Base-by-base conservation (phyloP, 2,329 filamentous ascomycete genomes). In the Fusarium poae region DNA sequence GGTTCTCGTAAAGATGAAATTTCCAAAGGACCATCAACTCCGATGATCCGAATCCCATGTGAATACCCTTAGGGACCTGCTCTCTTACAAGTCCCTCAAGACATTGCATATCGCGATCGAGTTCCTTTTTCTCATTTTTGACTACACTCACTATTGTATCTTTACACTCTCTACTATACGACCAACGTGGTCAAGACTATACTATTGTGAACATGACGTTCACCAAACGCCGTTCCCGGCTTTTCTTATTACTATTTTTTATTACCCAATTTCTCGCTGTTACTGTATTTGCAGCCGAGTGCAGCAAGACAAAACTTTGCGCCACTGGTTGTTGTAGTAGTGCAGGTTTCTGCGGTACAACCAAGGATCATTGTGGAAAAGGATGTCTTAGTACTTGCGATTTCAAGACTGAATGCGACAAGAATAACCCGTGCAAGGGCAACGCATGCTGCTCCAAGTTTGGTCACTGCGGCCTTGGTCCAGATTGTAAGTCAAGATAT, bases 361-460 rank as follows among this genome's bases (percentile, higher is more conserved):
- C 72, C 0, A 71, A 67, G 3, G 32, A 55, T n/a, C 25, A 55
- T 30, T 55, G 25, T 15, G 54, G 62, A 8, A 54, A 62, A 34
- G 54, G 58, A 44, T 61, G 67, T 63, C 63, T 72, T 62, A 63
- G 67, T 55, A 53, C 60, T 23, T 78, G 76, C 50, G 62, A 72
- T 30, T 62, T 65, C 43, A 75, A 77, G 45, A 49, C 53, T 6
- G 72, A 74, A 40, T 79, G 77, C 46, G 66, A 79, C 42, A 72
- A 74, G 21, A 44, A 55, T 20, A 68, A 63, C 46, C 79, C 77
- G 52, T 78, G 76, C 13, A 42, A 55, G 30, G 67, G 76, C 2
- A 76, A 77, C 34, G 75, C 78, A 1, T 80, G 77, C 67, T 80
- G 77, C 52, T 69, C 55, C 48, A 49, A 74, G 37, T 54, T 40